These are phyloP conservation scores for Chalaropsis thielavioides DNA, from an alignment of 2,329 filamentous ascomycete species.

Conservation along the genomic window DNA sequence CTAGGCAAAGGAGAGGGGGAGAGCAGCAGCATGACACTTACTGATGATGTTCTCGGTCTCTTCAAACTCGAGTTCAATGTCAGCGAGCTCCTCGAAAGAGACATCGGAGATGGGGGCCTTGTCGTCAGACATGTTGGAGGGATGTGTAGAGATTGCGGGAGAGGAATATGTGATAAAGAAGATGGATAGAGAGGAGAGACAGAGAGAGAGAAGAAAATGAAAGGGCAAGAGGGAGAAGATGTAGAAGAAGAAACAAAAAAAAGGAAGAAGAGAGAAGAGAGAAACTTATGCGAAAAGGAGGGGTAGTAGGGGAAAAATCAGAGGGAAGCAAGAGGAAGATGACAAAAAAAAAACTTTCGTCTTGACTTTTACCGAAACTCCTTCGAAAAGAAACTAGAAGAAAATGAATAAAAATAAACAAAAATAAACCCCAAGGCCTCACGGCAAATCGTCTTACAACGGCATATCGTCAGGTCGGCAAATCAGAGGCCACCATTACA, in stretches of 20 bases:
- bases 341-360: conserved; percentile 1
- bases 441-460: neutral
- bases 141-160: conserved; percentile 17
- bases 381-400: conserved; percentile 4
- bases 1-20: neutral
- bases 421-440: neutral
- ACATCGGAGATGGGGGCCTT: conserved; percentile 24
- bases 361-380: neutral
- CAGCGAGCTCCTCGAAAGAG: conserved; percentile 61
- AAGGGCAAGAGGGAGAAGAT: neutral
- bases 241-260: conserved; percentile 11
- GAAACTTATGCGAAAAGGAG: conserved; percentile 5
- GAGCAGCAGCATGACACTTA: conserved; percentile 33
- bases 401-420: conserved; percentile 4
- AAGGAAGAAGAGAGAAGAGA: conserved; percentile 14
- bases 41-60: conserved; percentile 70
- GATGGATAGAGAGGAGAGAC: neutral
- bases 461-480: neutral
- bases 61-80: conserved; percentile 72
- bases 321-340: neutral
- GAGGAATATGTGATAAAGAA: conserved; percentile 12
- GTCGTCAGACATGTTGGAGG: conserved; percentile 26
- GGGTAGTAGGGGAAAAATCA: conserved; percentile 10
- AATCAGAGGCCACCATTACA: conserved; percentile 1
- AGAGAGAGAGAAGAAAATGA: conserved; percentile 4